Conservation (phyloP, 2,329 filamentous ascomycete species). For the Microcyclospora tardicrescens region DNA sequence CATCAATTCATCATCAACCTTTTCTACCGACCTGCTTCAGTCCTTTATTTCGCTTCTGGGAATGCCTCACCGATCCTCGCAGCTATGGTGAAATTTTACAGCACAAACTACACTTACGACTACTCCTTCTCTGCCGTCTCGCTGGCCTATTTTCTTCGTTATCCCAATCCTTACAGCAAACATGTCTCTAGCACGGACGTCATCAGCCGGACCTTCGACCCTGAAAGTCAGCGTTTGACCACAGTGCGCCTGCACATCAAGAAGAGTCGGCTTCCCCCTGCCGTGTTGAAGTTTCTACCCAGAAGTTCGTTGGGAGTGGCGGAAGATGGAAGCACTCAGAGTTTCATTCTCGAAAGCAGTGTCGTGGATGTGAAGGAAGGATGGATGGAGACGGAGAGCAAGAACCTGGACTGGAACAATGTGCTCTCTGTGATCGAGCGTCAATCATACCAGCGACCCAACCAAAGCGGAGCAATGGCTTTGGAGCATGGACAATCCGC, state of each 20-base stretch:
- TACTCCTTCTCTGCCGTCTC: constrained; percentile 77
- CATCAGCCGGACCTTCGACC: constrained; percentile 60
- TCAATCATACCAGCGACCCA: constrained; percentile 51
- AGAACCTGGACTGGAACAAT: constrained; percentile 71
- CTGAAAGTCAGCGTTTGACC: constrained; percentile 58
- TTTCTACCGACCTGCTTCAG: not conserved
- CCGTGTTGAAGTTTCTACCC: constrained; percentile 64
- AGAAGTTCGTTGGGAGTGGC: constrained; percentile 50
- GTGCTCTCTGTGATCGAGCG: constrained; percentile 66
- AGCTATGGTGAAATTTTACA: constrained; percentile 41
- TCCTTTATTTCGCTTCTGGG: not conserved
- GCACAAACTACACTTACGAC: constrained; percentile 54
- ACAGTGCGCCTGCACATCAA: constrained; percentile 73
- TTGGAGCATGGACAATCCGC: constrained; percentile 4
- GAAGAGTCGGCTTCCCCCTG: constrained; percentile 62
- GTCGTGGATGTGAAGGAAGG: constrained; percentile 67
- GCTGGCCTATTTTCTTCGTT: constrained; percentile 79
- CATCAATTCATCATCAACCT: too few species aligned
- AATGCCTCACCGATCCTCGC: constrained; percentile 3
- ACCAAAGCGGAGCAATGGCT: constrained; percentile 11
- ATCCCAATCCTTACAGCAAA: constrained; percentile 72
- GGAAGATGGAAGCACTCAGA: constrained; percentile 49
- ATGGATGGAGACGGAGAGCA: constrained; percentile 71
- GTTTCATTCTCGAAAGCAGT: constrained; percentile 69
- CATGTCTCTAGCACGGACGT: constrained; percentile 78